Evolutionary conservation across 257 asterid species (phyloP), one percentile per base, ranked within the genome.

Genomic region (Ilex asprella): DNA sequence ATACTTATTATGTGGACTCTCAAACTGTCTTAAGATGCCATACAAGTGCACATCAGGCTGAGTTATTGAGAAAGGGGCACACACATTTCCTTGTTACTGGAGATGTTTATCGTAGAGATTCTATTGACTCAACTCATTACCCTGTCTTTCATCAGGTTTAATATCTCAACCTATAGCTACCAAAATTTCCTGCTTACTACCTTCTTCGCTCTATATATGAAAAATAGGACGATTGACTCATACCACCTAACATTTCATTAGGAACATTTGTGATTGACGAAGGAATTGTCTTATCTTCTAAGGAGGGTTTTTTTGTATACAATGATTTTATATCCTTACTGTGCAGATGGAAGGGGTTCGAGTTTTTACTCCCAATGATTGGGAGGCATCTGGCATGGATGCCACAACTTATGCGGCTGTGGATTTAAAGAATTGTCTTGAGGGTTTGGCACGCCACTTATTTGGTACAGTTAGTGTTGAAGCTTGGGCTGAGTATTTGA

Each of bases 1-100:
- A 92, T 73, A 92, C 97, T 32, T 89, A 92, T 78, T 89, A 92
- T 58, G 88, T 92, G 46, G 94, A 92, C 74, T 81, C 96, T 68
- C 86, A 89, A 80, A 92, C 95, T 49, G 96, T 92, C 56, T 66
- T 89, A 72, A 85, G 99, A 81, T 92, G 99, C 75, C 99, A 89
- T 76, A 86, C 99, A 12, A 92, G 99, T 78, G 97, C 99, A 14
- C 97, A 92, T 81, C 99, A 92, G 78, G 96, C 96, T 54, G 95
- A 92, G 78, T 70, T 89, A 56, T 83, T 88, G 58, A 73, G 85
- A 39, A 72, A 64, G 71, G 96, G 96, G 31, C 78, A 84, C 70
- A 82, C 85, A 32, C 83, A 81, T 78, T 91, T 91, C 70, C 94
- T 91, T 68, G 96, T 88, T 31, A 81, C 93, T 11, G 97, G 97